phyloP scores from a whole-genome alignment of 805 yeast genomes.

The Sugiyamaella americana region DNA sequence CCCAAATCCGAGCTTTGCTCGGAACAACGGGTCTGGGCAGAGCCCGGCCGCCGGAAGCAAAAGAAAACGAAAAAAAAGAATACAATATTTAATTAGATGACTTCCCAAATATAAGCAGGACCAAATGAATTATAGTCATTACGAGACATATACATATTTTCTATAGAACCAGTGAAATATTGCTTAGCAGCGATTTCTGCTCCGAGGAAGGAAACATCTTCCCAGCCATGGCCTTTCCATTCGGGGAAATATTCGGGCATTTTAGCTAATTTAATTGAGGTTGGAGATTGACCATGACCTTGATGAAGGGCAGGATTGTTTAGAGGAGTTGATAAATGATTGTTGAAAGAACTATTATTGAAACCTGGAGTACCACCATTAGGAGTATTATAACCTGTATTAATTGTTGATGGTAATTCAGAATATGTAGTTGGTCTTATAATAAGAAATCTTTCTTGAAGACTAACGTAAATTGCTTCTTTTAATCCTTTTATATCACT shows the following conservation, averaged over 20 bases:
- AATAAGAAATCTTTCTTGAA: slow-evolving; percentile 52
- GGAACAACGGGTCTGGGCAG: too few relatives aligned
- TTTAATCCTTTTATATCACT: slow-evolving; percentile 67
- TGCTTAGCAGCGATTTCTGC: slow-evolving; percentile 85
- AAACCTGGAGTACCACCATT: slow-evolving; percentile 21
- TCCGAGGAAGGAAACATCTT: slow-evolving; percentile 74
- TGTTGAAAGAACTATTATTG: slow-evolving; percentile 9
- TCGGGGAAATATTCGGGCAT: slow-evolving; percentile 91
- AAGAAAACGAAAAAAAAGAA: background rate
- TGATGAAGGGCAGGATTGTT: slow-evolving; percentile 14
- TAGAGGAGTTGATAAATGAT: background rate
- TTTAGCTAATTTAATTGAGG: slow-evolving; percentile 58
- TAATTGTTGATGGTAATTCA: slow-evolving; percentile 33
- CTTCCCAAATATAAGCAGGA: slow-evolving; percentile 77
- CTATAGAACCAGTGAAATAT: slow-evolving; percentile 59
- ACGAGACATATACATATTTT: slow-evolving; percentile 58
- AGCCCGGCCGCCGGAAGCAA: too few relatives aligned
- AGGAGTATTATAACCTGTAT: slow-evolving; percentile 30
- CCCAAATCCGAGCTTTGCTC: too few relatives aligned
- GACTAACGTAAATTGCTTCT: slow-evolving; percentile 56
- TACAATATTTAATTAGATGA: slow-evolving; percentile 12
- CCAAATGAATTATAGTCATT: slow-evolving; percentile 74
- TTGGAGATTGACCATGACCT: slow-evolving; percentile 66
- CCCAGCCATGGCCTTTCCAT: slow-evolving; percentile 79
- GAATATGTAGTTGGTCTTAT: slow-evolving; percentile 32